Base-by-base conservation (phyloP, 495 filamentous ascomycete genomes). In the Astrothelium subdiscretum region DNA sequence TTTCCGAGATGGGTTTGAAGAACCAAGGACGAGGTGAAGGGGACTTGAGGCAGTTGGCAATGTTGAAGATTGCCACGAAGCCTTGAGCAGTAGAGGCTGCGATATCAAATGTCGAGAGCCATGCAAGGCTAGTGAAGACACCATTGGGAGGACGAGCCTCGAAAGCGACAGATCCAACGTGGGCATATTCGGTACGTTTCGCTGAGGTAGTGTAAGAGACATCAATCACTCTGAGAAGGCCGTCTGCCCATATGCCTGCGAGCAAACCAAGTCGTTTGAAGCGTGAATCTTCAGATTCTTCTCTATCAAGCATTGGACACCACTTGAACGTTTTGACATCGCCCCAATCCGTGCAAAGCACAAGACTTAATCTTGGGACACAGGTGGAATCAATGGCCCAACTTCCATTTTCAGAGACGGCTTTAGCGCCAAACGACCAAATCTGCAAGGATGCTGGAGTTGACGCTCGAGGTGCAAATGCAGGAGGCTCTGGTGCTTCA, bases 71-170 rank as follows among this genome's bases (percentile, higher is more conserved):
- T 2, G 79, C 81, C 15, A 87, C 75, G 62, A 73, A 80, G 31
- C 87, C 87, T 62, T 83, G 81, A n/a, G 84, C 78, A 58, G 80
- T 83, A 32, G 83, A 84, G 18, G 81, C 80, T n/a, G 81, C 82
- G 58, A 90, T 74, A 54, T 82, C 75, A 52, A 75, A 82, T 11
- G 76, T 72, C 3, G 85, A 86, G 26, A 87, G 72, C 86, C 86
- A 90, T 59, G 78, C 70, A 38, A 88, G 59, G 63, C 77, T 83
- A 13, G 85, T 85, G 66, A 77, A 83, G 38, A 88, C 69, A 0
- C 80, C 81, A 58, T 73, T 64, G 15, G 69, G 70, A 5, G 79
- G 72, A 51, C 70, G 76, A 2, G 78, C 75, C 57, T 81, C 77
- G 65, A 87, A 87, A 18, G 79, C 78, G 0, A 83, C 78, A n/a